phyloP scores from a whole-genome alignment of 179 eudicot genomes.

The Nepenthes alata region DNA sequence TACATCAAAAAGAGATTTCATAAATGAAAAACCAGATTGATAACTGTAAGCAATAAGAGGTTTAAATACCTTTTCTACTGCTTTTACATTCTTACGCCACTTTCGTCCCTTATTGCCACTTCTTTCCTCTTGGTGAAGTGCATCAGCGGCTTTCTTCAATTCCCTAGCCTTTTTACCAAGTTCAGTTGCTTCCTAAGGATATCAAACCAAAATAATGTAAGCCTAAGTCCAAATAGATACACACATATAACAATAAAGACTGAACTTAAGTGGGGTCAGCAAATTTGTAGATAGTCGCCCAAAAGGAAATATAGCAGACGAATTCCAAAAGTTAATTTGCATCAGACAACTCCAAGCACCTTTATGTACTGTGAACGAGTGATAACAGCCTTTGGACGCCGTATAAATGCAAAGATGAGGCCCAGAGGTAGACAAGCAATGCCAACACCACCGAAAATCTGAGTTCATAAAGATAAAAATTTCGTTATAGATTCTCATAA shows the following conservation, averaged over 20 bases:
- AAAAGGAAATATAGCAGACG: no score
- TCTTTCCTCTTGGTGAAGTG: slow-evolving; percentile 91
- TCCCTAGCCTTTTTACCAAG: slow-evolving; percentile 93
- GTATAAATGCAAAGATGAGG: slow-evolving; percentile 79
- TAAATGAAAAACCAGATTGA: not conserved
- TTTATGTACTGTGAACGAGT: slow-evolving; percentile 98
- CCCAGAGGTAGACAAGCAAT: slow-evolving; percentile 93
- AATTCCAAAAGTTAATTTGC: no score
- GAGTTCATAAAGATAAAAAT: not conserved
- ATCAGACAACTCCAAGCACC: slow-evolving; percentile 29
- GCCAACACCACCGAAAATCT: slow-evolving; percentile 99
- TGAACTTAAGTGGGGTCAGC: no score
- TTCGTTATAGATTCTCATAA: not conserved
- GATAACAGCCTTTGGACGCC: slow-evolving; percentile 95
- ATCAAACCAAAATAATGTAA: slow-evolving; percentile 1
- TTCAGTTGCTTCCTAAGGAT: slow-evolving; percentile 85
- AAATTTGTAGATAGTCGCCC: no score
- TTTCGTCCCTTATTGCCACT: slow-evolving; percentile 85
- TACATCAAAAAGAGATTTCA: no score
- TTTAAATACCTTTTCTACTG: slow-evolving; percentile 67
- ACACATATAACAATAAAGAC: not conserved
- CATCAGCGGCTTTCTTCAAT: slow-evolving; percentile 85
- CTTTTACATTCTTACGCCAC: slow-evolving; percentile 96
- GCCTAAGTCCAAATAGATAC: not conserved
- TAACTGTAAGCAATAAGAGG: not conserved